Percentiles rank a stretch among this genome's conserved stretches.
These are phyloP conservation scores for Sindora glabra DNA, from an alignment of 306 rosid species.

Conservation along the genomic window DNA sequence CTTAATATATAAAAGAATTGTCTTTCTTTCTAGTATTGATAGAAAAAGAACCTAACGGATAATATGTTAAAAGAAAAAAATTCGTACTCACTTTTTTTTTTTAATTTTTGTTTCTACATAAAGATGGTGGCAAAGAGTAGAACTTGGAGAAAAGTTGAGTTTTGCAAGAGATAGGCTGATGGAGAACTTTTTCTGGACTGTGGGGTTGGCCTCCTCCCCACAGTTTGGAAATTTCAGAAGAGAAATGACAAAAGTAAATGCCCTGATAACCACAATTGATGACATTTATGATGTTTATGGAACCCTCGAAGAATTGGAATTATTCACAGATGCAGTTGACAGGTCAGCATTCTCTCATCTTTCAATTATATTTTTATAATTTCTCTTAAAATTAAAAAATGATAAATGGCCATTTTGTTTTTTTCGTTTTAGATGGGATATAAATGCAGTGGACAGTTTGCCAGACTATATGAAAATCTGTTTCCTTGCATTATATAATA, in stretches of 20 bases:
- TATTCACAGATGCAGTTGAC: background rate
- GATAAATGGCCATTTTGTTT: background rate
- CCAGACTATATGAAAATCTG: conserved; percentile 13
- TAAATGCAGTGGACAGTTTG: conserved; percentile 1
- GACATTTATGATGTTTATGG: no score
- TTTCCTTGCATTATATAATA: background rate
- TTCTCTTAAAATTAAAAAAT: background rate
- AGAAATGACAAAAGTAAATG: background rate
- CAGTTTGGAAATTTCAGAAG: background rate
- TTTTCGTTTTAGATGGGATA: conserved; percentile 8
- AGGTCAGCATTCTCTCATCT: background rate
- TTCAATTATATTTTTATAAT: background rate
- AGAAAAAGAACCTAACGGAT: no score
- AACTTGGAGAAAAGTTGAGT: background rate
- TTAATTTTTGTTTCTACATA: background rate
- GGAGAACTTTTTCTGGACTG: background rate
- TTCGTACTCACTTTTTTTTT: no score
- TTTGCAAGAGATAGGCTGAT: background rate
- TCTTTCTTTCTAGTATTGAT: no score
- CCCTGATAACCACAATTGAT: background rate
- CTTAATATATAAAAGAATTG: no score
- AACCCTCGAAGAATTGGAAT: background rate
- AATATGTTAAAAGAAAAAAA: no score
- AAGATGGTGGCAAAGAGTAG: conserved; percentile 4
- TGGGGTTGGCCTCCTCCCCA: background rate